phyloP scores from a whole-genome alignment of 495 filamentous ascomycete species.

The Cercophora scortea region DNA sequence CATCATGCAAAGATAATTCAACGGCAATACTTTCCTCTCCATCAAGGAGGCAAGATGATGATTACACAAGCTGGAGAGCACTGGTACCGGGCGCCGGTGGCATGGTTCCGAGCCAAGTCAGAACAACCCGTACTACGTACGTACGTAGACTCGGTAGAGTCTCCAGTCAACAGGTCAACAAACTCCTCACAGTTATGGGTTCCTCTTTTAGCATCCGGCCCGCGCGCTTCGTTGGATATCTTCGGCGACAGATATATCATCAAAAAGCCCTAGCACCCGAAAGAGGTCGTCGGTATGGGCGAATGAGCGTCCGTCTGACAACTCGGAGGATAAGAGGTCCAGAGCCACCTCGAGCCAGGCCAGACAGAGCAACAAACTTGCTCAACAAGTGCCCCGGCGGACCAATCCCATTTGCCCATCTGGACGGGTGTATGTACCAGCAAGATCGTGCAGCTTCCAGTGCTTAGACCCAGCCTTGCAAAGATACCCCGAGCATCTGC shows the following conservation, averaged over 20 bases:
- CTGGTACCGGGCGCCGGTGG: not conserved
- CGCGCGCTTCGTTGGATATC: slow-evolving; percentile 1
- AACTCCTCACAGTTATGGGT: no score
- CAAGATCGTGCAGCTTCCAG: no score
- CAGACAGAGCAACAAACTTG: not conserved
- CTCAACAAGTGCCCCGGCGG: not conserved
- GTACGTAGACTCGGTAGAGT: no score
- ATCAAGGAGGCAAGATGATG: no score
- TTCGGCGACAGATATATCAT: not conserved
- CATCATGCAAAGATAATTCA: slow-evolving; percentile 20
- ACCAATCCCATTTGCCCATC: not conserved
- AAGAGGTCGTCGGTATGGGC: not conserved
- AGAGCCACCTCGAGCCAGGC: not conserved
- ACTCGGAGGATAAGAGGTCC: not conserved
- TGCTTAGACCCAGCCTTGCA: no score
- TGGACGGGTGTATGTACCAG: no score
- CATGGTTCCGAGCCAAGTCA: not conserved
- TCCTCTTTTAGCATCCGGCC: slow-evolving; percentile 3
- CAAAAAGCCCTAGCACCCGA: not conserved
- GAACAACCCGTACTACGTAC: no score
- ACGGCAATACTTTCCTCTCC: slow-evolving; percentile 1
- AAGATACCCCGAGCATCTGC: no score
- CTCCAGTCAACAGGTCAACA: no score
- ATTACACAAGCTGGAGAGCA: not conserved
- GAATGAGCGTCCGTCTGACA: not conserved